Base-by-base conservation (phyloP, 108 stramenopile species). In the Seminavis robusta region DNA sequence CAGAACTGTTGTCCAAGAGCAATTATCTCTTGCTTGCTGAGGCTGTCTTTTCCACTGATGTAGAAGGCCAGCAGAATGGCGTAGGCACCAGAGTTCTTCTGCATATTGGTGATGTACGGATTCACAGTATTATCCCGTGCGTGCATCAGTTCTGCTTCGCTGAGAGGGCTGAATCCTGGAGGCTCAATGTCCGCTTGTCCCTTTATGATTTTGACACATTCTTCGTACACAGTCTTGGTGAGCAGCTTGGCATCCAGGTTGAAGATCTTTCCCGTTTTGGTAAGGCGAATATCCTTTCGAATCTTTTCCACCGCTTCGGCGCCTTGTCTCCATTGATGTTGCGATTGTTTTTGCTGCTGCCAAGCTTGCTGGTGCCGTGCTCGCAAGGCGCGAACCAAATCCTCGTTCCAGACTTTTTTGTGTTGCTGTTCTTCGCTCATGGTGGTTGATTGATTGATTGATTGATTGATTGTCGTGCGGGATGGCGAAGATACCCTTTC, bases 41-140 rank as follows among this genome's bases (percentile, higher is more conserved):
- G 36, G 3, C 15, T 60, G 11, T 59, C 34, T 4, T 31, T 21
- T 29, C 28, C 17, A 28, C 52, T 46, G 21, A 49, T 21, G 47
- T 71, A 46, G 52, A 71, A 65, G 45, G 64, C 70, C 50, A 65
- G 51, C 17, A 71, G 34, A 20, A 71, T 65, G 16, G 63, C 63
- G 24, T 56, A 71, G 3, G 63, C 29, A 32, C 70, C 70, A 24
- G 58, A 56, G 25, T 58, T 36, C 26, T 52, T 48, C 36, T 71
- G 59, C 17, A 71, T 58, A 29, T 27, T 17, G 20, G 65, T 59
- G 25, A 71, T 40, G 38, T 71, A 71, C 8, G 59, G 69, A 56
- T 62, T 24, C 50, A 19, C 19, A 41, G 10, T 52, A 13, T 25
- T 15, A 20, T 33, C 32, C 23, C 16, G 52, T 21, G 9, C 11